A percentile compares a stretch with the other conserved stretches of the same genome.
Conservation (phyloP, 2,329 filamentous ascomycete species). For the Exophiala bonariae region DNA sequence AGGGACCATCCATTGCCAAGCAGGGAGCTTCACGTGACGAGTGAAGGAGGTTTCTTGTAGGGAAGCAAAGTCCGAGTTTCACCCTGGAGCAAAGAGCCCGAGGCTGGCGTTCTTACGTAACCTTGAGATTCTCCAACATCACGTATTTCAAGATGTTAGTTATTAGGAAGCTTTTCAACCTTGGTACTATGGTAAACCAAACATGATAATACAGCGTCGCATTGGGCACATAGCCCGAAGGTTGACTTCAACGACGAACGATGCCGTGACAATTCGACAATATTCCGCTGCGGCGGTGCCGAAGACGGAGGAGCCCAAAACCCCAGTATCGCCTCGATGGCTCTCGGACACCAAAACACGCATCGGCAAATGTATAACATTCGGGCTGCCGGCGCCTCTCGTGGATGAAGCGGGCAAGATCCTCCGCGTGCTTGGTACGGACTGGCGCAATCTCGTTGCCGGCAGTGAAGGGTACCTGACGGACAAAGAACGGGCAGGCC, state of each 20-base stretch:
- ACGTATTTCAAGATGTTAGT: too few species aligned
- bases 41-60: too few species aligned
- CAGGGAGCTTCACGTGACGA: too few species aligned
- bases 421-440: conserved; percentile 58
- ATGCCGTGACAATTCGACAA: not conserved
- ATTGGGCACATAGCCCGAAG: too few species aligned
- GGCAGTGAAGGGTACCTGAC: conserved; percentile 76
- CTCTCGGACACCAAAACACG: conserved; percentile 66
- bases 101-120: too few species aligned
- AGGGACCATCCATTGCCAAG: too few species aligned
- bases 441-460: conserved; percentile 72
- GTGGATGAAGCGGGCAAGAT: conserved; percentile 58
- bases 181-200: too few species aligned
- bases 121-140: too few species aligned
- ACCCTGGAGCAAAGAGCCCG: too few species aligned
- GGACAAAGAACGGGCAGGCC: conserved; percentile 58
- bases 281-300: conserved; percentile 51
- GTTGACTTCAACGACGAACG: conserved; percentile 67
- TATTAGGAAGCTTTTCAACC: too few species aligned
- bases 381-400: conserved; percentile 65
- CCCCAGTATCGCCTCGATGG: conserved; percentile 59
- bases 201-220: too few species aligned
- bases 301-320: conserved; percentile 66
- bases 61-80: too few species aligned
- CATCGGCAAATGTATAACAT: conserved; percentile 73